Percentiles rank a stretch among this genome's conserved stretches.
phyloP scores from a whole-genome alignment of 257 asterid species.

The Penstemon newberryi region DNA sequence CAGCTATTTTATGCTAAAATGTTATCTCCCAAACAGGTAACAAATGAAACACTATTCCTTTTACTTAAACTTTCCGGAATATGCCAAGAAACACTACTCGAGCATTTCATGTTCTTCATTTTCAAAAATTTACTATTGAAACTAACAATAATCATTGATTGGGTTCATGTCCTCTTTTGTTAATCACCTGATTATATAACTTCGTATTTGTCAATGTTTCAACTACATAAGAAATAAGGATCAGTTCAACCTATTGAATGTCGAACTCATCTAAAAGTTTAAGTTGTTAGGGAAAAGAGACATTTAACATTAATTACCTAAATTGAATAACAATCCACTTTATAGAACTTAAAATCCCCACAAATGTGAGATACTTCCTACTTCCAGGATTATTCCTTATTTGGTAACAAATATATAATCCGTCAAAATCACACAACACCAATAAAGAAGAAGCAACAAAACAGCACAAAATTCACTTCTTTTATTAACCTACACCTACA shows the following conservation, averaged over 20 bases:
- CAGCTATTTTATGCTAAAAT: neutral
- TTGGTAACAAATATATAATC: neutral
- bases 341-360: neutral
- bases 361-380: neutral
- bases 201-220: neutral
- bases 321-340: conserved; percentile 1
- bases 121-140: neutral
- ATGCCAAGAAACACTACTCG: neutral
- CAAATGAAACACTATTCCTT: neutral
- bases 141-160: neutral
- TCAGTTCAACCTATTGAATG: no score
- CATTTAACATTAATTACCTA: neutral
- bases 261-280: no score
- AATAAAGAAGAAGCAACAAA: neutral
- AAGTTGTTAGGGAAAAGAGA: neutral
- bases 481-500: neutral
- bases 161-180: neutral
- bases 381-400: neutral
- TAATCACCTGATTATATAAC: conserved; percentile 3
- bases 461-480: neutral
- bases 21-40: neutral
- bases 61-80: conserved; percentile 9
- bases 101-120: neutral
- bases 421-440: neutral
- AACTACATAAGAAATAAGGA: neutral